These are phyloP conservation scores for Trichoderma atroviride DNA, from an alignment of 2,329 filamentous ascomycete species.

Conservation along the genomic window DNA sequence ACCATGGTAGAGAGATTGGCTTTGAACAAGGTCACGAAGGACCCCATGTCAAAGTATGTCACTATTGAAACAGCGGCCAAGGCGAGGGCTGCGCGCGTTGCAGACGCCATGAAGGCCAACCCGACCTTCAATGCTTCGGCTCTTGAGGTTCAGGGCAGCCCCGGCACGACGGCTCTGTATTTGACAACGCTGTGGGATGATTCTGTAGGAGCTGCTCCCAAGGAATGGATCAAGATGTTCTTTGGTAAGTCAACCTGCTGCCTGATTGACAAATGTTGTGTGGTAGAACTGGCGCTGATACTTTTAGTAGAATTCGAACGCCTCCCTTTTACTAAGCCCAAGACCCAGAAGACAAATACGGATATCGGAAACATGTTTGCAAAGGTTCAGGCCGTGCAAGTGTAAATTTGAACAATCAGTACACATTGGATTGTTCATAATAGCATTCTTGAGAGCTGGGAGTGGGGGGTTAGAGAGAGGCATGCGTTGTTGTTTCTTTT, in stretches of 20 bases:
- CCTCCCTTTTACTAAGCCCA: not conserved
- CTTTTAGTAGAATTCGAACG: not conserved
- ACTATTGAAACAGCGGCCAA: slow-evolving; percentile 18
- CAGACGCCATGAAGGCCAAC: slow-evolving; percentile 4
- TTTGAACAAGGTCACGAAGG: not conserved
- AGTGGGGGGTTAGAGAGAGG: not conserved
- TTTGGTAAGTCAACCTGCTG: slow-evolving; percentile 2
- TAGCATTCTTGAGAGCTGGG: not conserved
- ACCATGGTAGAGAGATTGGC: not conserved
- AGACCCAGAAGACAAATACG: not conserved
- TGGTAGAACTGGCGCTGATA: not conserved
- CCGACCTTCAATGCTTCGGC: not conserved
- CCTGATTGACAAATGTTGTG: not conserved
- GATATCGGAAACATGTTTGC: not conserved
- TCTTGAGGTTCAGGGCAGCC: not conserved
- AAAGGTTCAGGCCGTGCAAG: not conserved
- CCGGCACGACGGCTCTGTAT: slow-evolving; percentile 3
- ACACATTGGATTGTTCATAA: not conserved
- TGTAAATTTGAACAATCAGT: not conserved
- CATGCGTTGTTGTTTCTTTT: not conserved
- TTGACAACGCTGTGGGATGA: slow-evolving; percentile 11
- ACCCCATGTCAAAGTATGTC: slow-evolving; percentile 7
- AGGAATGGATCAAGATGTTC: slow-evolving; percentile 13
- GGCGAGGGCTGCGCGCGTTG: slow-evolving; percentile 7
- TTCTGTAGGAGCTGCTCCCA: slow-evolving; percentile 1